Conservation (phyloP, 2,329 filamentous ascomycete species). For the Lomentospora prolificans region DNA sequence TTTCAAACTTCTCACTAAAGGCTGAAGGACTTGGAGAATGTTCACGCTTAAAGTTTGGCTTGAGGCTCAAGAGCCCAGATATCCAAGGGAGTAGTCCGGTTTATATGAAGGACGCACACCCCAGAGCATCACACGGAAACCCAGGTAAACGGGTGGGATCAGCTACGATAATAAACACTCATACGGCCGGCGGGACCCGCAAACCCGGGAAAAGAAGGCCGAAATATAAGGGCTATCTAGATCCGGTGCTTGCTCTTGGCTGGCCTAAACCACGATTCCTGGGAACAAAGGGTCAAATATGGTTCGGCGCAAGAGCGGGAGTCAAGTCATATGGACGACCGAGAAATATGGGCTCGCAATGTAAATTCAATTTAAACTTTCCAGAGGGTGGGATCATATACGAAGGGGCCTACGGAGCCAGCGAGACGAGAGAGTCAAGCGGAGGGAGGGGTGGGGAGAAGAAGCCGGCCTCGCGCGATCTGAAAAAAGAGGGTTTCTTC, state of each 20-base stretch:
- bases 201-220: neutral
- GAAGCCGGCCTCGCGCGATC: too few species aligned
- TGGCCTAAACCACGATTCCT: neutral
- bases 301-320: neutral
- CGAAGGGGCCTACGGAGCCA: neutral
- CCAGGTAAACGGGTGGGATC: neutral
- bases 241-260: neutral
- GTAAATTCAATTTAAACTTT: neutral
- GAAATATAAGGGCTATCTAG: neutral
- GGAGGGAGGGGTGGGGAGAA: neutral
- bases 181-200: too few species aligned
- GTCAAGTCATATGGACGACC: constrained; percentile 1
- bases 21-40: too few species aligned
- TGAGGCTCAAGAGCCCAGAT: neutral
- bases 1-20: neutral
- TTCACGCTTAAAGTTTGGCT: too few species aligned
- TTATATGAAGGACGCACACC: too few species aligned
- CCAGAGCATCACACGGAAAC: neutral
- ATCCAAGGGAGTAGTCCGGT: too few species aligned
- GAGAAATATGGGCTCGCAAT: neutral
- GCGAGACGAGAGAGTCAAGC: neutral
- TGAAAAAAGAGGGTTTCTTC: too few species aligned
- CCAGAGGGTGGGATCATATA: neutral
- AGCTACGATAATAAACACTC: neutral
- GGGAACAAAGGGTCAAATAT: neutral